A percentile compares a stretch with the other conserved stretches of the same genome.
These are phyloP conservation scores for Citropsis articulata DNA, from an alignment of 345 rosid species.

Conservation along the genomic window DNA sequence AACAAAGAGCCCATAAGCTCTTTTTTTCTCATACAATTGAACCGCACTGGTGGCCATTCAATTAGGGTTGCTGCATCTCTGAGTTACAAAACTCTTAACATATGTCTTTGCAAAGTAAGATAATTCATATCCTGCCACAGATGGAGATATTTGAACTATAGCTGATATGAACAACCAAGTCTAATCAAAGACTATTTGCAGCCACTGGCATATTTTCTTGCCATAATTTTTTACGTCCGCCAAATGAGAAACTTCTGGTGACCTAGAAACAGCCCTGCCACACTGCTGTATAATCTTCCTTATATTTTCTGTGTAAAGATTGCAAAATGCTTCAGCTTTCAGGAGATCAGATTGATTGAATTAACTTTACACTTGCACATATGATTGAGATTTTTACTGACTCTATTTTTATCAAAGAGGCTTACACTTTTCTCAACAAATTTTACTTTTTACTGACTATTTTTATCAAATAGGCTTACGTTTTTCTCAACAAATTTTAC, in stretches of 20 bases:
- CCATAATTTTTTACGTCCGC: not conserved
- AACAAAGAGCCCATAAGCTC: not conserved
- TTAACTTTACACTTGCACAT: not conserved
- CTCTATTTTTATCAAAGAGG: not conserved
- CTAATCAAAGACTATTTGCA: not conserved
- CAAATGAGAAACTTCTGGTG: not conserved
- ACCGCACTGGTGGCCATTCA: not conserved
- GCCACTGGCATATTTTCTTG: too few relatives aligned
- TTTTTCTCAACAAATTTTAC: not conserved
- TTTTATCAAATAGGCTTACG: not conserved
- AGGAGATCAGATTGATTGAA: not conserved
- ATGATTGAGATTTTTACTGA: slow-evolving; percentile 1
- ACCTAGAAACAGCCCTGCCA: not conserved
- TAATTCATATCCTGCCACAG: not conserved
- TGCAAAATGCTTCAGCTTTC: not conserved
- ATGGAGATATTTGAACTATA: not conserved
- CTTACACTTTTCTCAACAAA: not conserved
- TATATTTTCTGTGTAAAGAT: not conserved
- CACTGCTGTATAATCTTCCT: not conserved
- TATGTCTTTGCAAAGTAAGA: not conserved
- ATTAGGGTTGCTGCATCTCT: not conserved
- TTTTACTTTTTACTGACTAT: not conserved
- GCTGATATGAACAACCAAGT: too few relatives aligned
- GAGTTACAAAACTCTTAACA: too few relatives aligned
- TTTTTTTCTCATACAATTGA: not conserved